Base-by-base conservation (phyloP, 2,329 filamentous ascomycete species). In the Biscogniauxia marginata region DNA sequence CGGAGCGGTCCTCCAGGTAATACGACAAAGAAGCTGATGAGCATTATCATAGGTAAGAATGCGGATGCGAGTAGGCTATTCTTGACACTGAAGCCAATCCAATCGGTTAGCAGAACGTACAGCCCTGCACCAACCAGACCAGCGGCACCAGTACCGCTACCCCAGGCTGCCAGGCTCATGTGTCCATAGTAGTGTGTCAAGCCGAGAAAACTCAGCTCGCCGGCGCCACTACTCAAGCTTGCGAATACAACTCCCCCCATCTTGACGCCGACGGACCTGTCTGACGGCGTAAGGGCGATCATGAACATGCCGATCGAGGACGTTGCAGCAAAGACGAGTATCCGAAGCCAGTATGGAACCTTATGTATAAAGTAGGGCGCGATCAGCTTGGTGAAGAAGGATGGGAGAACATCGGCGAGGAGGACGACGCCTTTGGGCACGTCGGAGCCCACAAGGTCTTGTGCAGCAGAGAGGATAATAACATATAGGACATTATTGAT, bases 401-500 rank as follows among this genome's bases (percentile, higher is more conserved):
- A 92, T 1, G 95, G 95, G 20, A 96, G 79, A 53, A 98, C 91
- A 72, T 97, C 92, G 71, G 92, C 92, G 60, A 98, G 89, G 53
- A 98, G 87, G 54, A 99, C 93, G 55, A 96, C 84, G 65, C 90
- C 91, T 73, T 98, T 98, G 50, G 95, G 95, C 1, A 97, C 81
- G 62, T 79, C 73, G 25, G 90, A 88, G 34, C 93, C 93, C 65
- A 98, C 95, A 59, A 99, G 89, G 69, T 99, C 95, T 67, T 97
- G 89, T 3, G 95, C 95, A 34, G 95, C 90, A 24, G 92, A 96
- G 67, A 99, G 88, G 70, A 98, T 95, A 72, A 98, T 90, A 54
- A 98, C 93, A 75, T 97, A 98, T 75, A 97, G 89, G 65, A 98
- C 91, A 77, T 98, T 98, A 75, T 99, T 98, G 71, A 98, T 95